A percentile compares a stretch with the other conserved stretches of the same genome.
Conservation (phyloP, 306 rosid genomes). For the Fragaria iinumae region DNA sequence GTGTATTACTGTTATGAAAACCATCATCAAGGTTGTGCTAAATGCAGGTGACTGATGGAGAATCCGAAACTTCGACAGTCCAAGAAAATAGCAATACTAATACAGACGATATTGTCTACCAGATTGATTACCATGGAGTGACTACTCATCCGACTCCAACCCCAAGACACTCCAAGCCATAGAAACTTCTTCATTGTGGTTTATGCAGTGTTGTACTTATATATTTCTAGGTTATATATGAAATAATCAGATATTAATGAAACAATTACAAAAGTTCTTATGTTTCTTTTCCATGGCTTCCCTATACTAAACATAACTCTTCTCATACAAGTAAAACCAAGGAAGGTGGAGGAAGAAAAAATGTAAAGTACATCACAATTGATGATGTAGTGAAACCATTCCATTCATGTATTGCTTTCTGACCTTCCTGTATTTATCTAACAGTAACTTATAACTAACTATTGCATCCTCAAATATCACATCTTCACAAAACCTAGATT, state of each 20-base stretch:
- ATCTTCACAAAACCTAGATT: conserved; percentile 62
- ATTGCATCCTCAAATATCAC: conserved; percentile 53
- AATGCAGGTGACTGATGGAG: conserved; percentile 57
- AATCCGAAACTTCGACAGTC: conserved; percentile 23
- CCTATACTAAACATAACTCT: neutral
- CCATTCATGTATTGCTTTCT: conserved; percentile 75
- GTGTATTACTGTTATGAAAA: neutral
- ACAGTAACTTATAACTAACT: conserved; percentile 48
- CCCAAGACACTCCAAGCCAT: conserved; percentile 79
- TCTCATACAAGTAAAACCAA: conserved; percentile 1
- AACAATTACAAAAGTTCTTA: neutral
- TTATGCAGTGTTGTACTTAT: conserved; percentile 38
- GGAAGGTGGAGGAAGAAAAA: neutral
- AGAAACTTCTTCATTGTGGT: conserved; percentile 13
- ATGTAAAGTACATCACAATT: conserved; percentile 29
- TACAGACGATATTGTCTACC: conserved; percentile 58
- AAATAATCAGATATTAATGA: neutral
- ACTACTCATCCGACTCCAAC: conserved; percentile 83
- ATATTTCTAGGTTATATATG: conserved; percentile 16
- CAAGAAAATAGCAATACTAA: conserved; percentile 38
- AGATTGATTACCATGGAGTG: conserved; percentile 85
- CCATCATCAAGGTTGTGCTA: conserved; percentile 8
- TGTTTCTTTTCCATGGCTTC: neutral
- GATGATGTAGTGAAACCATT: conserved; percentile 68
- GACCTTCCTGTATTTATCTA: conserved; percentile 54